A percentile compares a stretch with the other conserved stretches of the same genome.
Conservation (phyloP, 225 moss, liverwort and hornwort species). For the Pseudoscleropodium purum region DNA sequence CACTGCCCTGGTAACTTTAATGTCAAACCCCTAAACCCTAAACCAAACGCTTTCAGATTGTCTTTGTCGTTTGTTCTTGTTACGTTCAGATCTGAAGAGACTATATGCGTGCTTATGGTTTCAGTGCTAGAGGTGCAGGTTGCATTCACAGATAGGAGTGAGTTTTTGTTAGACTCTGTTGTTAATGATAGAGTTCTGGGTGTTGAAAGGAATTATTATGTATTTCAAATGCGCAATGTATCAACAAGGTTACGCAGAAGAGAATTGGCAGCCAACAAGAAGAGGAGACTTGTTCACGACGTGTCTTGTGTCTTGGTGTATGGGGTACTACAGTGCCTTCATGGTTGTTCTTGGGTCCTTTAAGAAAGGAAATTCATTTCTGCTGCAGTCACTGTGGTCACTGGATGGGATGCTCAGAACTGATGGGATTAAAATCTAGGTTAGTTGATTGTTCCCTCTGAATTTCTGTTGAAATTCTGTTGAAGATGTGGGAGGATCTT, state of each 20-base stretch:
- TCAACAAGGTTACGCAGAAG: too few relatives aligned
- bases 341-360: not conserved
- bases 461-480: not conserved
- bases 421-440: not conserved
- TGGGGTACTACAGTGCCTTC: not conserved
- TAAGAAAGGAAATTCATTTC: not conserved
- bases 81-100: not conserved
- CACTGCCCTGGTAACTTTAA: not conserved
- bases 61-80: not conserved
- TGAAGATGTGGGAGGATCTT: not conserved
- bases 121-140: not conserved
- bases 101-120: not conserved
- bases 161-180: not conserved
- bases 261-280: not conserved
- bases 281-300: not conserved
- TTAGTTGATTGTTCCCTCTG: not conserved
- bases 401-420: not conserved
- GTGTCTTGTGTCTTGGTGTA: not conserved
- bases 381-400: not conserved
- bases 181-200: not conserved
- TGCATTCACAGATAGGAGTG: not conserved
- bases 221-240: not conserved
- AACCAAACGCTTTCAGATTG: not conserved
- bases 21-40: not conserved
- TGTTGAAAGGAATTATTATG: not conserved